Conservation (phyloP, 1,284 basidiomycete species). For the Schizophyllum commune region DNA sequence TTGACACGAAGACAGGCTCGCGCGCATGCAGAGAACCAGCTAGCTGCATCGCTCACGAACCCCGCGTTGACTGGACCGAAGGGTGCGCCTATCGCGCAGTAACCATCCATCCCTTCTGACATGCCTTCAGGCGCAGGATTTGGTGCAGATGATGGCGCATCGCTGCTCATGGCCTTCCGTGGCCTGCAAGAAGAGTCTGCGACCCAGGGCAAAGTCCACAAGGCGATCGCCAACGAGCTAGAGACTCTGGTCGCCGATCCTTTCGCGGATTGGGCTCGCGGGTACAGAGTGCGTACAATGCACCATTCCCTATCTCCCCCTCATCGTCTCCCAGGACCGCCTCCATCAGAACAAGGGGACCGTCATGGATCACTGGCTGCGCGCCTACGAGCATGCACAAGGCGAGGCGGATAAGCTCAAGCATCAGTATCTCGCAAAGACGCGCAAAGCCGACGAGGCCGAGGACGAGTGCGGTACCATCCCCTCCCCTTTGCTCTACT, state of each 20-base stretch:
- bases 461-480: slow-evolving; percentile 73
- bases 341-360: slow-evolving; percentile 47
- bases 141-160: slow-evolving; percentile 69
- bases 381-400: slow-evolving; percentile 56
- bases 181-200: slow-evolving; percentile 66
- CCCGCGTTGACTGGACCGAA: slow-evolving; percentile 41
- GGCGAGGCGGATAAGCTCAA: slow-evolving; percentile 66
- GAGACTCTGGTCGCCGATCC: slow-evolving; percentile 62
- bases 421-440: slow-evolving; percentile 70
- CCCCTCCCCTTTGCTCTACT: slow-evolving; percentile 1
- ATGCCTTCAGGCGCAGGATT: slow-evolving; percentile 51
- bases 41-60: slow-evolving; percentile 51
- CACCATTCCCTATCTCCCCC: slow-evolving; percentile 1
- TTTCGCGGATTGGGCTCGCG: slow-evolving; percentile 65
- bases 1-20: slow-evolving; percentile 41
- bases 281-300: slow-evolving; percentile 50
- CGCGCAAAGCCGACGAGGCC: slow-evolving; percentile 76
- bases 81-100: slow-evolving; percentile 28
- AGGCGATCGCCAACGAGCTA: slow-evolving; percentile 59
- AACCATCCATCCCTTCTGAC: slow-evolving; percentile 3
- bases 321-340: slow-evolving; percentile 43
- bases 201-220: slow-evolving; percentile 61
- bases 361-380: slow-evolving; percentile 64
- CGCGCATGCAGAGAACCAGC: slow-evolving; percentile 51
- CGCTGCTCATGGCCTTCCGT: slow-evolving; percentile 68